Conservation (phyloP, 306 rosid species). For the Citrullus colocynthis region DNA sequence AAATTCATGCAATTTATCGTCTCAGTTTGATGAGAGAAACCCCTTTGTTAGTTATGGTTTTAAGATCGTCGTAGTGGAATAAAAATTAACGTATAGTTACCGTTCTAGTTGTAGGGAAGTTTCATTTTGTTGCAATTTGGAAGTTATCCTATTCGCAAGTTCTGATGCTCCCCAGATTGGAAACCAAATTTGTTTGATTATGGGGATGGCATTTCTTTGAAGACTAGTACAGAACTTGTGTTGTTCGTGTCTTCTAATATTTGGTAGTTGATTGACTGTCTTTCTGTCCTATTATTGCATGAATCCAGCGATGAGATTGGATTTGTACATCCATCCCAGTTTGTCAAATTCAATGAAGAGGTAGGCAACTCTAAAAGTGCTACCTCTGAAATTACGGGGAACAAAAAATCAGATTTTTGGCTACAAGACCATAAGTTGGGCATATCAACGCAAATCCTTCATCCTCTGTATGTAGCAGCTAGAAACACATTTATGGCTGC, state of each 20-base stretch:
- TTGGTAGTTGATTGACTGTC: constrained; percentile 8
- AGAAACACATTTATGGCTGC: constrained; percentile 38
- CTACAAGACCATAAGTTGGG: constrained; percentile 73
- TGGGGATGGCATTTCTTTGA: background rate
- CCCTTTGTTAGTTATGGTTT: background rate
- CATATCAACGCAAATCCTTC: constrained; percentile 47
- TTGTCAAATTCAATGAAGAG: constrained; percentile 36
- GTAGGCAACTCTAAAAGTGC: constrained; percentile 15
- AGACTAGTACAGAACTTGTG: background rate
- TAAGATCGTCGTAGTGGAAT: background rate
- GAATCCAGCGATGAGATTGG: constrained; percentile 73
- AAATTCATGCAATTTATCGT: background rate
- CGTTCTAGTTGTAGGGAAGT: background rate
- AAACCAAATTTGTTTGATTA: background rate
- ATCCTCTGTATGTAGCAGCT: constrained; percentile 46
- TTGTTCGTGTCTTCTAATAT: background rate
- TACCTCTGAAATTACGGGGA: constrained; percentile 12
- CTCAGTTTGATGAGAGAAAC: background rate
- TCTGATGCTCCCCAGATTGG: background rate
- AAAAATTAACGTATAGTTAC: background rate
- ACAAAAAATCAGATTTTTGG: constrained; percentile 34
- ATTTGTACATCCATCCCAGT: constrained; percentile 72
- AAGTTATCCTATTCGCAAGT: background rate
- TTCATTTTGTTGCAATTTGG: background rate
- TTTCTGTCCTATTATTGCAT: background rate